Conservation (phyloP, 805 yeast species). For the Barnettozyma sp. region DNA sequence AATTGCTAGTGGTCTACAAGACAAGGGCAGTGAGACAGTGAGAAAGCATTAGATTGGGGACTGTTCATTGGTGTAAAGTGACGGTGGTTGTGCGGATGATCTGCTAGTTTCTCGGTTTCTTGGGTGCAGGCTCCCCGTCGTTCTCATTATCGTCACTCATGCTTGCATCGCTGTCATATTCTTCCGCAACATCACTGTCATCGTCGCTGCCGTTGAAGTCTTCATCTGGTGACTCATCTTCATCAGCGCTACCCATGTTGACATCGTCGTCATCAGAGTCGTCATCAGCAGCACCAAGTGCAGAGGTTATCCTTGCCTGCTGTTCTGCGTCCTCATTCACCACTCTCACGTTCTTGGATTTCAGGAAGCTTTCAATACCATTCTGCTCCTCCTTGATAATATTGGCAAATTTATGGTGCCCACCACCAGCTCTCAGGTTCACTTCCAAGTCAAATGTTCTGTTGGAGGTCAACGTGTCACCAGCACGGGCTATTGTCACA, state of each 20-base stretch:
- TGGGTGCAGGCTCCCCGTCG: conserved; percentile 31
- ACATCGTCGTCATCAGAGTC: conserved; percentile 40
- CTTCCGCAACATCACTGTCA: conserved; percentile 50
- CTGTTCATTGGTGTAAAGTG: too few species aligned
- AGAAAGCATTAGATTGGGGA: too few species aligned
- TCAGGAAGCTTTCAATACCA: conserved; percentile 66
- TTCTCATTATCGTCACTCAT: conserved; percentile 17
- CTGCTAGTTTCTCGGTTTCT: conserved; percentile 31
- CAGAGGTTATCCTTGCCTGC: conserved; percentile 71
- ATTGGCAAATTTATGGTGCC: conserved; percentile 83
- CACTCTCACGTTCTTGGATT: conserved; percentile 69
- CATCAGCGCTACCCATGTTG: conserved; percentile 72
- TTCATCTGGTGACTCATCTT: conserved; percentile 76
- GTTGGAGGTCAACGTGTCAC: conserved; percentile 64
- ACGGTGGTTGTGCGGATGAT: too few species aligned
- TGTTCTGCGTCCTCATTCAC: conserved; percentile 88
- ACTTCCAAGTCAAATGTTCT: conserved; percentile 92
- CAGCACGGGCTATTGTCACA: conserved; percentile 83
- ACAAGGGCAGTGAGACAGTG: too few species aligned
- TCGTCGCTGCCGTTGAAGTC: conserved; percentile 66
- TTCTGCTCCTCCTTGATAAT: conserved; percentile 87
- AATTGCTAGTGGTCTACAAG: too few species aligned
- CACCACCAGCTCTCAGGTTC: conserved; percentile 53
- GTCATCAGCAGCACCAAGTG: conserved; percentile 55
- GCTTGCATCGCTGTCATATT: conserved; percentile 20